Conservation (phyloP, 1,284 basidiomycete genomes). For the Boletus hoseneyae region DNA sequence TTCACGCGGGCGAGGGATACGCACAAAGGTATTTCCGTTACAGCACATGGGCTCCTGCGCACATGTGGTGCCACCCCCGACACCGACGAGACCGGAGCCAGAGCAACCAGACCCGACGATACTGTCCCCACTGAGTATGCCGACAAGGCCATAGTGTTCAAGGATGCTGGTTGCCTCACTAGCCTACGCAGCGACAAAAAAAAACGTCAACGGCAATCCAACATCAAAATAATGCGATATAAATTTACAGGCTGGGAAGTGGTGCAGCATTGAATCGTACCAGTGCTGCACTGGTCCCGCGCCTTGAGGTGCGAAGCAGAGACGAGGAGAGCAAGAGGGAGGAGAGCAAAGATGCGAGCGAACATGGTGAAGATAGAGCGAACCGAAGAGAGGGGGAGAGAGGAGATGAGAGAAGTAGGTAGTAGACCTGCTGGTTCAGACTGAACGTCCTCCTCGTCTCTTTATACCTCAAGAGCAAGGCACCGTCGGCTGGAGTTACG, state of each 20-base stretch:
- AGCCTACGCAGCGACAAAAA: too few relatives aligned
- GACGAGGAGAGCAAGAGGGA: not conserved
- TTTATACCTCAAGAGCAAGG: not conserved
- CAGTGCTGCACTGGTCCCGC: constrained; percentile 11
- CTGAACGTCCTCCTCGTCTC: not conserved
- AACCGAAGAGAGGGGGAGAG: too few relatives aligned
- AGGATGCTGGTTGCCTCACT: too few relatives aligned
- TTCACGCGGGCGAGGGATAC: too few relatives aligned
- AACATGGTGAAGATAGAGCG: not conserved
- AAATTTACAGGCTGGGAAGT: constrained; percentile 6
- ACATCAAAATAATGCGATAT: too few relatives aligned
- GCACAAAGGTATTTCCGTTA: too few relatives aligned
- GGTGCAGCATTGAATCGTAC: constrained; percentile 9
- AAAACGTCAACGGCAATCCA: not conserved
- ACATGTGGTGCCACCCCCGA: too few relatives aligned
- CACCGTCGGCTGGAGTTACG: not conserved
- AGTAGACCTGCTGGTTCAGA: not conserved
- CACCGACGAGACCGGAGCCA: too few relatives aligned
- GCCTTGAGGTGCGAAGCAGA: constrained; percentile 13
- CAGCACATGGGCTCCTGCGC: too few relatives aligned
- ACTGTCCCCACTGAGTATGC: too few relatives aligned
- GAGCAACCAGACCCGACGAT: too few relatives aligned
- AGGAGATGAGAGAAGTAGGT: not conserved
- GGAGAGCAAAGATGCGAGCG: constrained; percentile 2
- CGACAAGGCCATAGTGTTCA: too few relatives aligned